A percentile compares a stretch with the other conserved stretches of the same genome.
phyloP scores from a whole-genome alignment of 2,329 filamentous ascomycete genomes.

The Cladophialophora yegresii region DNA sequence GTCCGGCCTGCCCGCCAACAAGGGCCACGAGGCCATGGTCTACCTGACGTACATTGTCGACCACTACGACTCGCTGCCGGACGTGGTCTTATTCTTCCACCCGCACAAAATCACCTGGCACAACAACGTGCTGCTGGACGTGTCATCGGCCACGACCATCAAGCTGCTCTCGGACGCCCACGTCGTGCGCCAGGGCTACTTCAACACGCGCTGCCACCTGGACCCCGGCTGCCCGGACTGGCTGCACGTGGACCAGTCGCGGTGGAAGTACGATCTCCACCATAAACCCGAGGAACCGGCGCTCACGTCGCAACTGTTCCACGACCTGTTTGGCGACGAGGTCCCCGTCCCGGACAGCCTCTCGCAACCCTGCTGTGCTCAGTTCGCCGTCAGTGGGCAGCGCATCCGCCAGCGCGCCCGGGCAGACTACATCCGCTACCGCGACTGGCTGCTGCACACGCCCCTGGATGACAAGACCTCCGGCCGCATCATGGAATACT shows the following conservation, averaged over 20 bases:
- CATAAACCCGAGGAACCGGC: constrained; percentile 53
- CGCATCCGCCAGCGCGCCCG: constrained; percentile 59
- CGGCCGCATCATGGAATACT: constrained; percentile 64
- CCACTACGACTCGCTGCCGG: constrained; percentile 60
- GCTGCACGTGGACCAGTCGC: constrained; percentile 51
- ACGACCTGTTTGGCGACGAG: constrained; percentile 40
- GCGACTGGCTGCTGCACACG: constrained; percentile 63
- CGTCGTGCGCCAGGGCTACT: constrained; percentile 58
- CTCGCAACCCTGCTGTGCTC: constrained; percentile 64
- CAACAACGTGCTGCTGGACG: constrained; percentile 57
- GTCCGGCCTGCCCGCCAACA: constrained; percentile 52
- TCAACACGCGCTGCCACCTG: constrained; percentile 62
- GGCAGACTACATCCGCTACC: constrained; percentile 59
- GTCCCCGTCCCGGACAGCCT: constrained; percentile 52
- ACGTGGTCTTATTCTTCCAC: constrained; percentile 64
- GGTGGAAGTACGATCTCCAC: constrained; percentile 43
- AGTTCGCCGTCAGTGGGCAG: constrained; percentile 63
- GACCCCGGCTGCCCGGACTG: constrained; percentile 61
- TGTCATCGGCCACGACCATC: constrained; percentile 55
- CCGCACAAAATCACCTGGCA: constrained; percentile 60
- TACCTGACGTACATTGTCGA: constrained; percentile 67
- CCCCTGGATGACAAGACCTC: constrained; percentile 57
- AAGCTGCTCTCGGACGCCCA: constrained; percentile 54
- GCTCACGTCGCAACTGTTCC: constrained; percentile 51
- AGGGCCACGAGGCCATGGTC: constrained; percentile 64